phyloP scores from a whole-genome alignment of 306 rosid genomes.

The Glycine soja region DNA sequence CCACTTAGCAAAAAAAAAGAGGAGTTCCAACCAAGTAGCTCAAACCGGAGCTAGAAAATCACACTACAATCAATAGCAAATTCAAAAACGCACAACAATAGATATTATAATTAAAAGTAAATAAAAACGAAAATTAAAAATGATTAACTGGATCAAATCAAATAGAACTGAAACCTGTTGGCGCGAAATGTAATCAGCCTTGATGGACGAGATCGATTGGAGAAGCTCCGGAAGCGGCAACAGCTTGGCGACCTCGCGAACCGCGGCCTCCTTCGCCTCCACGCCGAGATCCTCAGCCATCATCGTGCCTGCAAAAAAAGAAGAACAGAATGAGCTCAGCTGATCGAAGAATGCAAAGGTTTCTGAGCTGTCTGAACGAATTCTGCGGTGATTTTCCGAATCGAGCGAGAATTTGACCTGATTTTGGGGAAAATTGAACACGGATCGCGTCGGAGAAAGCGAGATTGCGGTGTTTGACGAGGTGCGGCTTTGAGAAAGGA shows the following conservation, averaged over 20 bases:
- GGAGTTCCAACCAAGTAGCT: conserved; percentile 18
- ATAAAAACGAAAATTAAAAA: too few relatives aligned
- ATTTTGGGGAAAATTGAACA: neutral
- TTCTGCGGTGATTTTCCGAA: conserved; percentile 4
- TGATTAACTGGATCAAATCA: neutral
- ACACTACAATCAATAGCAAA: conserved; percentile 14
- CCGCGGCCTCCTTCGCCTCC: conserved; percentile 96
- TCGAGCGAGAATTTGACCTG: conserved; percentile 16
- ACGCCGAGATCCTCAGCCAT: conserved; percentile 95
- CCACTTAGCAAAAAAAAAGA: neutral
- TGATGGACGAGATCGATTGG: conserved; percentile 86
- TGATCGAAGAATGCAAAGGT: neutral
- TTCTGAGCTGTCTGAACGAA: neutral
- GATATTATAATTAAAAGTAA: neutral
- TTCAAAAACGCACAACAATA: conserved; percentile 18
- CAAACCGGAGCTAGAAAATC: conserved; percentile 22
- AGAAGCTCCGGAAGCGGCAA: conserved; percentile 93
- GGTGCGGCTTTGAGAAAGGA: neutral
- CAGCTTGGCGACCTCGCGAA: conserved; percentile 94
- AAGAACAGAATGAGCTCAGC: neutral
- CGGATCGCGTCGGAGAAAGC: neutral
- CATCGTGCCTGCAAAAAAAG: conserved; percentile 48
- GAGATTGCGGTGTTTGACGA: conserved; percentile 8
- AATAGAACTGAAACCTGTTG: conserved; percentile 72
- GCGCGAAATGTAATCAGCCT: conserved; percentile 93